Base-by-base conservation (phyloP, 2,329 filamentous ascomycete genomes). In the Biscogniauxia sp. region DNA sequence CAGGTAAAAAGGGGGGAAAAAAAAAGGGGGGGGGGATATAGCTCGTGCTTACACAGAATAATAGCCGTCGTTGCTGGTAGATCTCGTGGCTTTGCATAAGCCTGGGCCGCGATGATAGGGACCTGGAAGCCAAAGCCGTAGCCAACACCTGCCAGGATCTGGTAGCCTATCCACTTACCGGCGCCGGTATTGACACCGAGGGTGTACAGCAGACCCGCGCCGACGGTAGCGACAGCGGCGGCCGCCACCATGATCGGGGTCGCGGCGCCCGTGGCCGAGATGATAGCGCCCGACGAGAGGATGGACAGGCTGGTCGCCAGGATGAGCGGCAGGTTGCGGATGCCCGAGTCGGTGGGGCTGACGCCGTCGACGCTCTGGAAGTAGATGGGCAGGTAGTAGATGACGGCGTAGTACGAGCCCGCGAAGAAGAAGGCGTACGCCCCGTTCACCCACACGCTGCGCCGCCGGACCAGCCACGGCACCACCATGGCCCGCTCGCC, bases 111-210 rank as follows among this genome's bases (percentile, higher is more conserved):
- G n/a, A n/a, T n/a, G n/a, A n/a, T n/a, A n/a, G n/a, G n/a, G n/a
- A n/a, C 74, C 68, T 82, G 80, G 72, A 82, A 80, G 50, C 79
- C 79, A 2, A 77, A 69, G 49, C 80, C 80, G 26, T 83, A 77
- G 25, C 84, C 85, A 1, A 85, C 73, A 32, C 84, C 85, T 19
- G 78, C 74, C 23, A 88, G 69, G 51, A 84, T 80, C 69, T 86
- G 84, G 70, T 82, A 86, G 19, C 84, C 84, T 63, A 87, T 83
- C 84, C 84, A 88, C 45, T 78, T 73, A 13, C 72, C 69, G 1
- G 80, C 71, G 1, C 77, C 74, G 5, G 82, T 85, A 64, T 77
- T 63, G 2, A 82, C 74, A 32, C 73, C 70, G 11, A 86, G 78
- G 0, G 82, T 86, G 0, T 83, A 82, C 61, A 88, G 77, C 57